Percentiles rank a stretch among this genome's conserved stretches.
phyloP scores from a whole-genome alignment of 2,329 filamentous ascomycete species.

The Cladosporium cucumerinum region DNA sequence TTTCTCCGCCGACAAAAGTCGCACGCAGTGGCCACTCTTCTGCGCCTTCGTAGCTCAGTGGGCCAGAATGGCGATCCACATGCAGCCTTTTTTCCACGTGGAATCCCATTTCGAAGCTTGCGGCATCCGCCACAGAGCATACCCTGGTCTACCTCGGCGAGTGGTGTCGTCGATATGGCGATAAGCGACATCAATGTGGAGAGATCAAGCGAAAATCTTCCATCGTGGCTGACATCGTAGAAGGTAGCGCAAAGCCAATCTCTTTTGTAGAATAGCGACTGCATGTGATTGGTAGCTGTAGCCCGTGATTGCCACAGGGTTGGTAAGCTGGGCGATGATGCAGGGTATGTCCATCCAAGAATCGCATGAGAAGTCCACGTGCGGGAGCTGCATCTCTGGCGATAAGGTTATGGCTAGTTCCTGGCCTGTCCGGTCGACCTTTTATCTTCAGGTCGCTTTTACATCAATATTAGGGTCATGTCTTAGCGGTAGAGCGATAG shows the following conservation, averaged over 20 bases:
- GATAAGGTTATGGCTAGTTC: neutral
- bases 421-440: neutral
- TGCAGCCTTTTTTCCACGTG: neutral
- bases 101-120: neutral
- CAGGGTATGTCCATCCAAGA: neutral
- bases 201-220: neutral
- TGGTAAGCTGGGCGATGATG: neutral
- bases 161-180: neutral
- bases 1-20: slow-evolving; percentile 7
- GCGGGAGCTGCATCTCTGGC: neutral
- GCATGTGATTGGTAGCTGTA: neutral
- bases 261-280: neutral
- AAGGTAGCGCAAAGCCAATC: neutral
- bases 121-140: neutral
- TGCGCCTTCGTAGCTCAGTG: neutral
- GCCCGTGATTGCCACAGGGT: neutral
- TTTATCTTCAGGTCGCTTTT: neutral
- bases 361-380: neutral
- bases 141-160: neutral
- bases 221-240: neutral
- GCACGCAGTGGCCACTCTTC: neutral
- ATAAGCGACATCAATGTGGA: neutral
- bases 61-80: neutral
- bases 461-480: neutral
- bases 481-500: neutral